Percentiles rank a stretch among this genome's conserved stretches.
Evolutionary conservation across 371 early-diverging fungal genomes (phyloP).

Genomic region (Mucor mucedo): DNA sequence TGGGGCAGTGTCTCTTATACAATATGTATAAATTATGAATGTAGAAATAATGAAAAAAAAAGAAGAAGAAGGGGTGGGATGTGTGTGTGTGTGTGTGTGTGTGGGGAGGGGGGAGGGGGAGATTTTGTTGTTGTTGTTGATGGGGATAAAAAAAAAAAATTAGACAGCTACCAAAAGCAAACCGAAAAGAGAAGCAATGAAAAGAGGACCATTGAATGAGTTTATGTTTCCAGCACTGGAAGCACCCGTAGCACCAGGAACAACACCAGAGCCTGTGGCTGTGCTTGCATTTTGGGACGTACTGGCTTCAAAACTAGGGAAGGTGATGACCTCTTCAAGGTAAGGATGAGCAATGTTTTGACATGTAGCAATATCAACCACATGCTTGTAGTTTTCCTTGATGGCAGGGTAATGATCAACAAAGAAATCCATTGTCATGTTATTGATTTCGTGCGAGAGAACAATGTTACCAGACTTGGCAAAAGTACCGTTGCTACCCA

Average conservation of each 20-base stretch:
- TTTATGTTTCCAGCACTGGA: conserved; percentile 10
- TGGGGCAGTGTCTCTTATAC: conserved; percentile 1
- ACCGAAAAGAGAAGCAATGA: conserved; percentile 40
- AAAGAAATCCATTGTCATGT: conserved; percentile 58
- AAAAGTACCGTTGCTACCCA: conserved; percentile 52
- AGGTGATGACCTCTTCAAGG: conserved; percentile 46
- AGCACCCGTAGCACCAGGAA: conserved; percentile 39
- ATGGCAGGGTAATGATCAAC: conserved; percentile 51
- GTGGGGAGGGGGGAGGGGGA: no score
- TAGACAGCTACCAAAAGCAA: conserved; percentile 32
- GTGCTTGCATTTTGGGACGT: conserved; percentile 29
- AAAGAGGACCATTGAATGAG: conserved; percentile 36
- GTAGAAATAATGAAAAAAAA: conserved; percentile 3
- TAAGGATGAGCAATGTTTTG: conserved; percentile 61
- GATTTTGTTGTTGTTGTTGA: no score
- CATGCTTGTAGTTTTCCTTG: conserved; percentile 52
- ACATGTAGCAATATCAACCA: conserved; percentile 57
- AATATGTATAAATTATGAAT: conserved; percentile 7
- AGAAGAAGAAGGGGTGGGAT: background rate
- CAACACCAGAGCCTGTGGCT: conserved; percentile 40
- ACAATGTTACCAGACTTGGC: conserved; percentile 49
- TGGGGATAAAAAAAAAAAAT: background rate
- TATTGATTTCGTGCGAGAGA: conserved; percentile 59
- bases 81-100: no score
- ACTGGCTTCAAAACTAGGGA: conserved; percentile 41